Evolutionary conservation across 2,329 filamentous ascomycete genomes (phyloP).

Genomic region (Alternaria dauci): DNA sequence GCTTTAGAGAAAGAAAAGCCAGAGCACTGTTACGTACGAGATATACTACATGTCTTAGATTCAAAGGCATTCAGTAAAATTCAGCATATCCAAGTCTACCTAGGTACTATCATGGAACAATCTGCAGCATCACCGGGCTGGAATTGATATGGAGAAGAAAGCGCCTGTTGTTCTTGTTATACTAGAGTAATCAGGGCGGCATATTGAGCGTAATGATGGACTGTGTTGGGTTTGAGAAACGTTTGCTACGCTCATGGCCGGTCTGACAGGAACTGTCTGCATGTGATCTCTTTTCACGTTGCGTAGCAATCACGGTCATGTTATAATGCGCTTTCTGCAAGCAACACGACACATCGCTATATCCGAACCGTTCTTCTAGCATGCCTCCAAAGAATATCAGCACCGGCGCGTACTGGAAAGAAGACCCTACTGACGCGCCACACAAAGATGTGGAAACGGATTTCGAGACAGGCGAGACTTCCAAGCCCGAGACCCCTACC

Average conservation of each 20-base stretch:
- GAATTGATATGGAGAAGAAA: neutral
- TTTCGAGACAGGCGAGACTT: neutral
- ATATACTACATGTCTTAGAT: neutral
- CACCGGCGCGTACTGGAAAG: neutral
- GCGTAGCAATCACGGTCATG: neutral
- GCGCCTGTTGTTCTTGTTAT: neutral
- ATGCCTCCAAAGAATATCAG: neutral
- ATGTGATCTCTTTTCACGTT: neutral
- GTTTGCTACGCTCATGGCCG: neutral
- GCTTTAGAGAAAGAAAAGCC: neutral
- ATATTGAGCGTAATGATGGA: neutral
- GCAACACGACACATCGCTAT: neutral
- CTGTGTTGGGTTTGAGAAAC: too few species aligned
- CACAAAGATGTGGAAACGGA: neutral
- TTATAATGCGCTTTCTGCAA: neutral
- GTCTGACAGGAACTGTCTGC: neutral
- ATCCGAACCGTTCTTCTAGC: neutral
- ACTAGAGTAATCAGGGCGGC: neutral
- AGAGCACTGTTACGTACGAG: neutral
- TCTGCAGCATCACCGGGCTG: neutral
- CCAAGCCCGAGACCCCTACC: neutral
- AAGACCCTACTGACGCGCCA: neutral
- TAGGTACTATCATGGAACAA: neutral
- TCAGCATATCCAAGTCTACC: neutral
- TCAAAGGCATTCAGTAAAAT: neutral